Conservation (phyloP, 177 flowering plant species). For the Vitis hybrid region DNA sequence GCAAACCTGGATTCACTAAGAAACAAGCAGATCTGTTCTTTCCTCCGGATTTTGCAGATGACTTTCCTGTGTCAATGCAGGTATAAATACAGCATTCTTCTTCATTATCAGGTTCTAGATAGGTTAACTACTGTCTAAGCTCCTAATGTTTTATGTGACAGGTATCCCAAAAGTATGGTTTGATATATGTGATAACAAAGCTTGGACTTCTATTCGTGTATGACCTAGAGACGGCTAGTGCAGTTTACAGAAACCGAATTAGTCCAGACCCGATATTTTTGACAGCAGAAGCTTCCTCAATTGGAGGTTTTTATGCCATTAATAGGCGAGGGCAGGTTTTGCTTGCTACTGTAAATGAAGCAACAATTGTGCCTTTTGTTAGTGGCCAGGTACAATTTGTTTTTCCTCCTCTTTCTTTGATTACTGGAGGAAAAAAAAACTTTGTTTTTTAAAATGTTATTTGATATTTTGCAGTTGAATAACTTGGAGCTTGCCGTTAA, state of each 20-base stretch:
- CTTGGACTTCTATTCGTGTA: slow-evolving; percentile 98
- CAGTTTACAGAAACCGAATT: slow-evolving; percentile 95
- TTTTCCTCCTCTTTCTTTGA: neutral
- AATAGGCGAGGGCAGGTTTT: slow-evolving; percentile 98
- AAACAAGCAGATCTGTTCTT: slow-evolving; percentile 99
- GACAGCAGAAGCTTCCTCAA: slow-evolving; percentile 92
- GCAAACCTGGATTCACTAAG: slow-evolving; percentile 89
- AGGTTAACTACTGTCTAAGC: too few species aligned
- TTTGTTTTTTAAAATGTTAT: neutral
- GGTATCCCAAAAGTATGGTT: slow-evolving; percentile 85
- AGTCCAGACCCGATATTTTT: slow-evolving; percentile 99
- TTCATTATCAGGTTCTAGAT: neutral
- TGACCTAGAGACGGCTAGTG: slow-evolving; percentile 94
- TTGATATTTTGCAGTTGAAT: slow-evolving; percentile 59
- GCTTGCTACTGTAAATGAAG: slow-evolving; percentile 95
- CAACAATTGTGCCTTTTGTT: slow-evolving; percentile 90
- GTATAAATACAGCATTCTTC: slow-evolving; percentile 27
- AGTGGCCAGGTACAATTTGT: slow-evolving; percentile 74
- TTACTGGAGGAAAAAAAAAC: neutral
- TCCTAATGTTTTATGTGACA: slow-evolving; percentile 31
- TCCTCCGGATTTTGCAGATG: slow-evolving; percentile 99
- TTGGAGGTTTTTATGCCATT: slow-evolving; percentile 95
- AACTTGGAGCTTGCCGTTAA: slow-evolving; percentile 98
- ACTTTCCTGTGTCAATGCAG: slow-evolving; percentile 99
- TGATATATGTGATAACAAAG: slow-evolving; percentile 95